Evolutionary conservation across 2,329 filamentous ascomycete genomes (phyloP).

Genomic region (Fusarium buxicola): DNA sequence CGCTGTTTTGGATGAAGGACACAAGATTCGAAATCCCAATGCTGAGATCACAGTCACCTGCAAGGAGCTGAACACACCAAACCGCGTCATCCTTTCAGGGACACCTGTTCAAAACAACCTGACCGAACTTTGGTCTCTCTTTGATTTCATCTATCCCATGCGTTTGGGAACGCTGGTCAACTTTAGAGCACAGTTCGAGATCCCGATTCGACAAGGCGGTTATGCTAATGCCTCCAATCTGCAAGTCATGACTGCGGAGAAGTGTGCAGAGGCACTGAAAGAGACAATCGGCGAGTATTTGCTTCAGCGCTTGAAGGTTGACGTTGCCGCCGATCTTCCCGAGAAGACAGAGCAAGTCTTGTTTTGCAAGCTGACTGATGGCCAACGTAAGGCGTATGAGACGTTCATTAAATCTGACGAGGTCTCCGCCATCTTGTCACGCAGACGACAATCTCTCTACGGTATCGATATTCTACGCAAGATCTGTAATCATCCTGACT

Average conservation of each 20-base stretch:
- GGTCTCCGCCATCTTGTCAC: conserved; percentile 82
- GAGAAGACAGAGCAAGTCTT: conserved; percentile 97
- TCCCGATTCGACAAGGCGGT: conserved; percentile 91
- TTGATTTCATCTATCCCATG: conserved; percentile 98
- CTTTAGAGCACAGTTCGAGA: conserved; percentile 91
- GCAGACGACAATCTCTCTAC: conserved; percentile 82
- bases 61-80: conserved; percentile 91
- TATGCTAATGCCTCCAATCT: conserved; percentile 96
- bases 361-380: conserved; percentile 87
- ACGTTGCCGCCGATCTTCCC: conserved; percentile 92
- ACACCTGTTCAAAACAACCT: conserved; percentile 99
- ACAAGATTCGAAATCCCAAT: conserved; percentile 98
- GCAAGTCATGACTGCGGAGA: conserved; percentile 93
- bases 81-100: conserved; percentile 92
- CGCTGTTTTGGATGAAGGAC: conserved; percentile 94
- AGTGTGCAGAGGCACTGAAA: conserved; percentile 93
- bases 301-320: conserved; percentile 89
- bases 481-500: conserved; percentile 97
- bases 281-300: conserved; percentile 94
- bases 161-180: conserved; percentile 90
- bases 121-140: conserved; percentile 94
- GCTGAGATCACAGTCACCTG: conserved; percentile 94
- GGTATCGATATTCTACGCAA: conserved; percentile 94
- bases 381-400: conserved; percentile 84
- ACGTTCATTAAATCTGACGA: conserved; percentile 85